Percentiles rank a stretch among this genome's conserved stretches.
Conservation (phyloP, 2,329 filamentous ascomycete species). For the Thermoascus crustaceus region DNA sequence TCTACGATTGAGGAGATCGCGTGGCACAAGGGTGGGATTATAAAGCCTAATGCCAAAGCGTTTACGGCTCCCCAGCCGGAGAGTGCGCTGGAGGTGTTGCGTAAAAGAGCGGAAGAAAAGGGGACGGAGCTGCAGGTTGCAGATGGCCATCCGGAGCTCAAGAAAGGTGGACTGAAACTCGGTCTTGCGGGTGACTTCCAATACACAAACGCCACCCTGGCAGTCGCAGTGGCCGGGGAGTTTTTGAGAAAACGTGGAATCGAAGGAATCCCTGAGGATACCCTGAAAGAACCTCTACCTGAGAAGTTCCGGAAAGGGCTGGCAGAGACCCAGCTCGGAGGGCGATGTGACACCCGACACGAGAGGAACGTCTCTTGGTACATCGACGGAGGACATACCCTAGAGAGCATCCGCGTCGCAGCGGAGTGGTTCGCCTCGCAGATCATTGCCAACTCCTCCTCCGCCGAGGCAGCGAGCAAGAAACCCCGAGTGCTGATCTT, state of each 20-base stretch:
- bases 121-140: conserved; percentile 42
- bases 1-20: conserved; percentile 72
- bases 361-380: conserved; percentile 60
- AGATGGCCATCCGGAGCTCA: conserved; percentile 39
- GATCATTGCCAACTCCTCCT: conserved; percentile 30
- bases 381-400: conserved; percentile 81
- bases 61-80: conserved; percentile 55
- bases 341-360: conserved; percentile 64
- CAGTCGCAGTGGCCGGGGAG: conserved; percentile 42
- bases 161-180: conserved; percentile 41
- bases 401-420: conserved; percentile 70
- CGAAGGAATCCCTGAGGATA: conserved; percentile 27
- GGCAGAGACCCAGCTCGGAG: conserved; percentile 58
- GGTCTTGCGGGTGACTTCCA: conserved; percentile 57
- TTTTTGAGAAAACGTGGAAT: conserved; percentile 31
- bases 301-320: conserved; percentile 57
- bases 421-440: conserved; percentile 65
- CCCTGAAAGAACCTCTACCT: conserved; percentile 44
- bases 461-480: conserved; percentile 18
- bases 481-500: conserved; percentile 64
- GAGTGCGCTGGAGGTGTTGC: conserved; percentile 48
- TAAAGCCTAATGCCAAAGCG: conserved; percentile 58
- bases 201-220: conserved; percentile 54
- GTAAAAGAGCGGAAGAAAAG: conserved; percentile 46
- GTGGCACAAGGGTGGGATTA: conserved; percentile 87